phyloP scores from a whole-genome alignment of 176 grass and related monocot genomes.

The Puccinellia tenuiflora region DNA sequence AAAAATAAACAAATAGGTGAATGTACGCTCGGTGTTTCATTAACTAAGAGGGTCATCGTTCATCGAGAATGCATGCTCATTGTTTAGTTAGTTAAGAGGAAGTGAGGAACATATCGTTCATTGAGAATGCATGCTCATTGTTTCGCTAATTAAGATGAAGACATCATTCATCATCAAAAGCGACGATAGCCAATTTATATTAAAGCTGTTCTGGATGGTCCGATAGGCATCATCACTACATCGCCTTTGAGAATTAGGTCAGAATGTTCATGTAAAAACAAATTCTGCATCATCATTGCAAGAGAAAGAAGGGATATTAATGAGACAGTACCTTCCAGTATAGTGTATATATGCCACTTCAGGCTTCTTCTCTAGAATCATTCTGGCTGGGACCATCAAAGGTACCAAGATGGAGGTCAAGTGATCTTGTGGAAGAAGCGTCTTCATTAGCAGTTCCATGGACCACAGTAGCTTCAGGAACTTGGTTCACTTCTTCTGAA shows the following conservation, averaged over 20 bases:
- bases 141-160: not conserved
- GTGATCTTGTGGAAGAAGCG: not conserved
- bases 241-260: not conserved
- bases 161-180: not conserved
- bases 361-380: not conserved
- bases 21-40: not conserved
- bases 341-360: not conserved
- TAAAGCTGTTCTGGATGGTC: not conserved
- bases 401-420: not conserved
- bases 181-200: not conserved
- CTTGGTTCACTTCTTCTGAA: constrained; percentile 10
- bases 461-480: not conserved
- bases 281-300: not conserved
- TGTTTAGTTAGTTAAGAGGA: not conserved
- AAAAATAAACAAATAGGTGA: not conserved
- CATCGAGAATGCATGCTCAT: not conserved
- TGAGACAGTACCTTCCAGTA: no score
- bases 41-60: not conserved
- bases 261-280: not conserved
- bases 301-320: not conserved
- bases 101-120: not conserved
- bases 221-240: not conserved
- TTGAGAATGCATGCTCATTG: not conserved
- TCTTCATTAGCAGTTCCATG: not conserved
- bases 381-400: not conserved